phyloP scores from a whole-genome alignment of 164 flowering plant species.

The Hamamelis virginiana region DNA sequence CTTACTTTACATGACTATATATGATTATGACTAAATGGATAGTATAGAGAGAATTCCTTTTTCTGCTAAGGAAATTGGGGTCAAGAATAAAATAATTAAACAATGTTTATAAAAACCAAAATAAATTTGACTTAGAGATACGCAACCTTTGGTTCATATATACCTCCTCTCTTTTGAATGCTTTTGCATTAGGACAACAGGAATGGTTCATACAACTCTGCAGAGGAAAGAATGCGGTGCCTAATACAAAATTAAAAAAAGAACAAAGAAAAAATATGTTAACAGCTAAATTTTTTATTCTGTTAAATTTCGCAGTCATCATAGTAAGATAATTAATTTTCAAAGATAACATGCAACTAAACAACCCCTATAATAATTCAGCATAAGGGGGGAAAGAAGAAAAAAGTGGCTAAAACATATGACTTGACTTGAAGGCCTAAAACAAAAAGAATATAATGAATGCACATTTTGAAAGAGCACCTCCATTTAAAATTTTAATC shows the following conservation, averaged over 20 bases:
- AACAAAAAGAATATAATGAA: too few relatives aligned
- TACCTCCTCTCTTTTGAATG: conserved; percentile 98
- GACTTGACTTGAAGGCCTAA: too few relatives aligned
- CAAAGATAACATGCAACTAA: too few relatives aligned
- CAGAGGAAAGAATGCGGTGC: conserved; percentile 88
- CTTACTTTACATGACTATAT: too few relatives aligned
- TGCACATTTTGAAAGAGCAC: background rate
- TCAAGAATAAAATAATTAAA: too few relatives aligned
- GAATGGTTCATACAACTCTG: conserved; percentile 99
- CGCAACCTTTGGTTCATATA: background rate
- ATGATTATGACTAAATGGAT: too few relatives aligned
- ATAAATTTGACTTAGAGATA: background rate
- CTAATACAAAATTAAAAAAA: conserved; percentile 33
- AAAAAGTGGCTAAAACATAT: too few relatives aligned
- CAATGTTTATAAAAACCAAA: background rate
- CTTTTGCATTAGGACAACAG: conserved; percentile 89
- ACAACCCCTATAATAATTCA: too few relatives aligned
- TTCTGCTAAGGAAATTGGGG: too few relatives aligned
- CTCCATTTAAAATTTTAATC: background rate
- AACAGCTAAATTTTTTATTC: background rate
- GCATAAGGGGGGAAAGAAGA: too few relatives aligned
- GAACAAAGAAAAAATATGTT: too few relatives aligned
- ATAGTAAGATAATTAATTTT: background rate
- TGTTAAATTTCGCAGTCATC: background rate
- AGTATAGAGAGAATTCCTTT: too few relatives aligned